A percentile compares a stretch with the other conserved stretches of the same genome.
phyloP scores from a whole-genome alignment of 345 rosid genomes.

The Hypericum androsaemum region DNA sequence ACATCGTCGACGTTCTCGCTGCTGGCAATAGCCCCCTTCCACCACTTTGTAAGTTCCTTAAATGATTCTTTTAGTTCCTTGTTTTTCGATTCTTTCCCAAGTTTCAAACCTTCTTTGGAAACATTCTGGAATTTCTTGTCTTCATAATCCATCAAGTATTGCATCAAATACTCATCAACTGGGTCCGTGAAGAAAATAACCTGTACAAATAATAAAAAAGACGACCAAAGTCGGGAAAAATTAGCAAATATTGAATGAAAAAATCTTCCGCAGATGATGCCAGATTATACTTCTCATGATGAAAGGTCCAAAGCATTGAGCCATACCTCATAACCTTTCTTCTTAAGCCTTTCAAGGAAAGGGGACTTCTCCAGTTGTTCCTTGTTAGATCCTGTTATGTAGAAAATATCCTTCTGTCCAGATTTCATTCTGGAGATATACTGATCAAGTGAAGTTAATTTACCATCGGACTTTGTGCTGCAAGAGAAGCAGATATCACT shows the following conservation, averaged over 20 bases:
- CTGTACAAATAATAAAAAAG: slow-evolving; percentile 22
- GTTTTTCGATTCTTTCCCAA: slow-evolving; percentile 63
- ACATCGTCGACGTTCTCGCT: slow-evolving; percentile 82
- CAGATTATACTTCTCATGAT: not conserved
- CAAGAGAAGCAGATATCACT: slow-evolving; percentile 3
- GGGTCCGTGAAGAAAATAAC: slow-evolving; percentile 98
- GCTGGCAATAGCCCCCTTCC: slow-evolving; percentile 62
- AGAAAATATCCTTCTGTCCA: slow-evolving; percentile 80
- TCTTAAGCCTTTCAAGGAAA: slow-evolving; percentile 89
- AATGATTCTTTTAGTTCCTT: slow-evolving; percentile 89
- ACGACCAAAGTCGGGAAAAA: not conserved
- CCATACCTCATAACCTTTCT: slow-evolving; percentile 79
- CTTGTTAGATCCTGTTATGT: slow-evolving; percentile 91
- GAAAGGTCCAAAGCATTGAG: no score
- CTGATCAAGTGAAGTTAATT: slow-evolving; percentile 86
- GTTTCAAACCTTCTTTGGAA: slow-evolving; percentile 83
- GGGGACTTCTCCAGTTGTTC: slow-evolving; percentile 94
- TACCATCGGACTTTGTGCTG: slow-evolving; percentile 91
- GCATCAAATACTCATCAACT: slow-evolving; percentile 96
- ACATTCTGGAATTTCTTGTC: slow-evolving; percentile 92
- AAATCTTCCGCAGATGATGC: not conserved
- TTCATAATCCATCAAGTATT: slow-evolving; percentile 94
- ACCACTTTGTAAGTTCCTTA: slow-evolving; percentile 94
- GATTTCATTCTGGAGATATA: slow-evolving; percentile 89
- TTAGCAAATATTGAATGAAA: not conserved